phyloP scores from a whole-genome alignment of 148 eudicot species.

The Rhododendron ferrugineum region DNA sequence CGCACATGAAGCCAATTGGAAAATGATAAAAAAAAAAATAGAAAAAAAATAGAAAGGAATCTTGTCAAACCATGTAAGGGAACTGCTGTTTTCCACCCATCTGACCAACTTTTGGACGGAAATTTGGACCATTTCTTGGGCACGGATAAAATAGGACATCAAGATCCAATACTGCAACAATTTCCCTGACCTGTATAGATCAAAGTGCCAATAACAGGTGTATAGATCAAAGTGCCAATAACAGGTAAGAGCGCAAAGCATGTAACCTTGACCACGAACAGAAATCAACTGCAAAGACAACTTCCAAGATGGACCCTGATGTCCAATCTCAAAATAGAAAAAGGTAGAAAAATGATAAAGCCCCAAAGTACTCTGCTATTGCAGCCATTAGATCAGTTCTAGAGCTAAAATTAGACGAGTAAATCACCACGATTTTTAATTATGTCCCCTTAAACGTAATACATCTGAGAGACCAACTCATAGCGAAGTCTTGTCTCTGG shows the following conservation, averaged over 20 bases:
- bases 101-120: slow-evolving; percentile 72
- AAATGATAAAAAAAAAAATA: neutral
- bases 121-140: slow-evolving; percentile 87
- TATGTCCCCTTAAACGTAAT: neutral
- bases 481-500: neutral
- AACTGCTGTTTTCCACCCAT: slow-evolving; percentile 94
- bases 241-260: neutral
- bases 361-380: neutral
- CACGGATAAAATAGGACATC: slow-evolving; percentile 96
- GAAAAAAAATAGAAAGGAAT: neutral
- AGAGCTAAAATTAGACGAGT: neutral
- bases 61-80: slow-evolving; percentile 78
- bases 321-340: neutral
- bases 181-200: slow-evolving; percentile 74
- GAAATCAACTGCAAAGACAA: neutral
- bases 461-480: neutral
- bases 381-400: neutral
- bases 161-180: slow-evolving; percentile 80
- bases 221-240: slow-evolving; percentile 7
- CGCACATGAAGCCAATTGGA: neutral
- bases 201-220: slow-evolving; percentile 1
- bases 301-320: neutral
- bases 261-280: neutral
- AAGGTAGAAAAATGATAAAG: neutral
- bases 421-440: neutral